A percentile compares a stretch with the other conserved stretches of the same genome.
Evolutionary conservation across 768 basidiomycete genomes (phyloP).

Genomic region (Leccinum variicolor): DNA sequence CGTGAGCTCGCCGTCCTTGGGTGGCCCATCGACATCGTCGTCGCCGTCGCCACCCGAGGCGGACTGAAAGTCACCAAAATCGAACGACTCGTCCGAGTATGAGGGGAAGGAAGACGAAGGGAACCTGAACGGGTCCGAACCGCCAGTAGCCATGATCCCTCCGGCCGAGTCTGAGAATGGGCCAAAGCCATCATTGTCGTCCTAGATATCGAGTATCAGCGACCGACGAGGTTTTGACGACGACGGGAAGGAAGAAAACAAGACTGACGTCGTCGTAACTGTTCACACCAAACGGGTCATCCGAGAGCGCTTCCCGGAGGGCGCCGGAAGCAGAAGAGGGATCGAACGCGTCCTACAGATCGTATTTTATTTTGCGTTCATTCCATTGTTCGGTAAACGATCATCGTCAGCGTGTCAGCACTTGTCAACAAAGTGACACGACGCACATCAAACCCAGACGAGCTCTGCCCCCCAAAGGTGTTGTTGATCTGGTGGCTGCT

Average conservation of each 20-base stretch:
- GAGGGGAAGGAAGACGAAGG: conserved; percentile 42
- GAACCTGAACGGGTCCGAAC: conserved; percentile 54
- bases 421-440: not conserved
- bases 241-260: not conserved
- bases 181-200: conserved; percentile 65
- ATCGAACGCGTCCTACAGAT: conserved; percentile 49
- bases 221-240: not conserved
- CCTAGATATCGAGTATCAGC: conserved; percentile 21
- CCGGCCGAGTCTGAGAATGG: conserved; percentile 72
- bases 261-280: conserved; percentile 47
- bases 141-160: conserved; percentile 23
- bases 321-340: conserved; percentile 31
- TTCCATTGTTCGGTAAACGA: not conserved
- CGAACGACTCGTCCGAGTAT: conserved; percentile 66
- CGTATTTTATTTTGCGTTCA: not conserved
- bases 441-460: conserved; percentile 53
- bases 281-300: conserved; percentile 49
- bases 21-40: not conserved
- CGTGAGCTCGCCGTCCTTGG: conserved; percentile 45
- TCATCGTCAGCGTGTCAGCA: not conserved
- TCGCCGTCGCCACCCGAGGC: conserved; percentile 13
- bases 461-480: conserved; percentile 35
- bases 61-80: conserved; percentile 77
- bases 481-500: conserved; percentile 24
- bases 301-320: conserved; percentile 35